Base-by-base conservation (phyloP, 371 early-diverging fungal species). In the Mortierella sp. region DNA sequence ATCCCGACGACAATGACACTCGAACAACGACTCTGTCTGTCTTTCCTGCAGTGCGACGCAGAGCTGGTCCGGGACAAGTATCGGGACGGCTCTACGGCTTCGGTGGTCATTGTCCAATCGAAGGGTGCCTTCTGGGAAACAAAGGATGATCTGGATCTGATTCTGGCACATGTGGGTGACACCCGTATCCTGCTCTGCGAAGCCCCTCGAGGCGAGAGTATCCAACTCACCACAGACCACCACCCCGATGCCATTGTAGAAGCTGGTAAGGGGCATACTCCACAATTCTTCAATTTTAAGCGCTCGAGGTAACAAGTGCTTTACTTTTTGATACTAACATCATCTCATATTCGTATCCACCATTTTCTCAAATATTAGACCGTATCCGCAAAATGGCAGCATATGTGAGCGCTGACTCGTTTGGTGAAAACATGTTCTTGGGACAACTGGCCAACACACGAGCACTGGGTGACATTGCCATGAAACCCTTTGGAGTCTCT, bases 401-500 rank as follows among this genome's bases (percentile, higher is more conserved):
- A 3, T 94, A 91, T 81, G 89, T 94, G 1, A 94, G 89, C 1
- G 91, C 92, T 1, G 96, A 96, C 83, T 95, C 95, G 4, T 96
- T 93, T 90, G 96, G 96, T 48, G 95, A 95, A 80, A 95, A 95
- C 76, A 84, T 85, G 48, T 92, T 93, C 7, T 86, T 96, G 89
- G 95, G 95, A 1, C 89, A 89, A 76, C 81, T 96, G 49, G 95
- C 95, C 1, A 95, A 92, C 16, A 94, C 95, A 60, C 90, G 96
- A 29, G 92, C 95, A 0, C 90, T 96, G 87, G 96, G 96, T 35
- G 96, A 96, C 85, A 90, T 92, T 44, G 90, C 91, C 74, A 87
- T 94, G 70, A 96, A 96, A 83, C 89, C 90, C 16, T 96, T 91
- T 81, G 96, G 96, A 7, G 94, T 96, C 16, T 89, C 95, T 55